Evolutionary conservation across 805 yeast species (phyloP).

Genomic region (Candida montana): DNA sequence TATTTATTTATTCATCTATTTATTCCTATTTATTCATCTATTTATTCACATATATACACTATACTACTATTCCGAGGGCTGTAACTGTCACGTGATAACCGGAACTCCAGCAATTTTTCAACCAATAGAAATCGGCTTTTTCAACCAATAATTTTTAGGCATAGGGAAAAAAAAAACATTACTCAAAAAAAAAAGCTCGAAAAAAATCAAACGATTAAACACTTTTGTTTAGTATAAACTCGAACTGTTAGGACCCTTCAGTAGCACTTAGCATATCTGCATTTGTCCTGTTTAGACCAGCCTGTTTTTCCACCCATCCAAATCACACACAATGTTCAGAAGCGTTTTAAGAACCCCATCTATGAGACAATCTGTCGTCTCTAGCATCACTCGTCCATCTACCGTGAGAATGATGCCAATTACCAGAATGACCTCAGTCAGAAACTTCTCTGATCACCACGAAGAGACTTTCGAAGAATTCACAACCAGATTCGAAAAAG

Average conservation of each 20-base stretch:
- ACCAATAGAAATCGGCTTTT: conserved; percentile 13
- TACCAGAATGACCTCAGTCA: conserved; percentile 27
- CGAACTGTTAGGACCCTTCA: not conserved
- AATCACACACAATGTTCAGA: conserved; percentile 12
- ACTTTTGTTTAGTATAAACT: not conserved
- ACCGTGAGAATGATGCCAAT: conserved; percentile 11
- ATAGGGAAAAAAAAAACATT: conserved; percentile 7
- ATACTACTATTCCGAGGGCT: not conserved
- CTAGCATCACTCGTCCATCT: conserved; percentile 16
- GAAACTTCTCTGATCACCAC: conserved; percentile 77
- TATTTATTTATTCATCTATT: conserved; percentile 5
- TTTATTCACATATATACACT: not conserved
- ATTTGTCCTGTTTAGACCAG: too few species aligned
- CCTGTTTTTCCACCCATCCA: not conserved
- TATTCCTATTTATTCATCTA: conserved; percentile 6
- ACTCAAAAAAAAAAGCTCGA: conserved; percentile 4
- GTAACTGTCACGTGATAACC: conserved; percentile 1
- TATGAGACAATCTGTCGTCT: conserved; percentile 13
- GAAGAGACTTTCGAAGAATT: conserved; percentile 95
- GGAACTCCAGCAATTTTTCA: not conserved
- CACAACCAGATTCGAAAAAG: conserved; percentile 85
- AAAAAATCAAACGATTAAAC: conserved; percentile 13
- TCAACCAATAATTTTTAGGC: conserved; percentile 8
- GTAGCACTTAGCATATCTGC: too few species aligned
- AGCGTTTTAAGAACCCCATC: conserved; percentile 18